Percentiles rank a stretch among this genome's conserved stretches.
phyloP scores from a whole-genome alignment of 2,329 filamentous ascomycete genomes.

The Penicillium digitatum region DNA sequence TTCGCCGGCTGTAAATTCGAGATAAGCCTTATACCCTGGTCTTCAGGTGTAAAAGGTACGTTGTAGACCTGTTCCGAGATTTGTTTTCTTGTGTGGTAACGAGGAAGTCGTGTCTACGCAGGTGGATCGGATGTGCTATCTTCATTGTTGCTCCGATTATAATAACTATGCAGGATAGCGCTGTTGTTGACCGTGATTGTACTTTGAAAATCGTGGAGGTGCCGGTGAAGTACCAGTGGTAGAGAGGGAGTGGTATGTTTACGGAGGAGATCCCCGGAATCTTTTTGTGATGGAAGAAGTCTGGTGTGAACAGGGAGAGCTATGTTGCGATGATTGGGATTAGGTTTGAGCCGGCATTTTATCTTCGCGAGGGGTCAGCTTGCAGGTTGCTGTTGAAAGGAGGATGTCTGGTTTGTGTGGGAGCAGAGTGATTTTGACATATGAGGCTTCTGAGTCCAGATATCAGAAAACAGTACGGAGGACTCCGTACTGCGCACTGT shows the following conservation, averaged over 20 bases:
- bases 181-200: background rate
- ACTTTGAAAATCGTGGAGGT: background rate
- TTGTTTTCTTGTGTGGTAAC: background rate
- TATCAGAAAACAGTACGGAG: background rate
- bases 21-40: background rate
- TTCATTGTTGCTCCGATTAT: slow-evolving; percentile 4
- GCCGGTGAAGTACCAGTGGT: background rate
- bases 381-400: background rate
- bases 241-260: background rate
- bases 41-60: too few relatives aligned
- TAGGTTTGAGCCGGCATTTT: too few relatives aligned
- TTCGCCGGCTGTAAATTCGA: background rate
- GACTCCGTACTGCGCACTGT: too few relatives aligned
- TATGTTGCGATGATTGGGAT: background rate
- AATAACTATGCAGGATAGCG: too few relatives aligned
- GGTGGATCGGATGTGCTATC: slow-evolving; percentile 8
- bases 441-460: background rate
- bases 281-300: background rate
- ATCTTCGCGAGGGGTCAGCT: background rate
- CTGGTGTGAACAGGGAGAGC: background rate
- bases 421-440: background rate
- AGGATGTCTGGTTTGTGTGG: background rate
- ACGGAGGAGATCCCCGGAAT: background rate
- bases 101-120: slow-evolving; percentile 11
- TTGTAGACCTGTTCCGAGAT: background rate